Evolutionary conservation across 75 land plant genomes (phyloP), one percentile per base, ranked within the genome.

Genomic region (Sequoia sempervirens): DNA sequence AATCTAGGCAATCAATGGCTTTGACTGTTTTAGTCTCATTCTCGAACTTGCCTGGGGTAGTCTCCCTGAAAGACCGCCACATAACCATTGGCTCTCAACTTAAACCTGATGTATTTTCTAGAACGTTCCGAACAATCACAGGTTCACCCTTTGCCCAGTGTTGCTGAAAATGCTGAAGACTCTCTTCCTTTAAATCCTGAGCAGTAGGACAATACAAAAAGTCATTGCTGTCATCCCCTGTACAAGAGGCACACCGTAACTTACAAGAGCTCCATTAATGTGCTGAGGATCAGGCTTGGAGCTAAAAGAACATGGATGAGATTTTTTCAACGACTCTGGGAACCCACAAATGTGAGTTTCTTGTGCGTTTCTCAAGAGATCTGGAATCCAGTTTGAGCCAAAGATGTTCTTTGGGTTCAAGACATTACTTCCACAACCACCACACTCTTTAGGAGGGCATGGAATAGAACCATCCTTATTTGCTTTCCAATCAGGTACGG

Each of bases 1-100:
- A 94, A 81, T 93, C 95, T 75, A 91, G 83, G 84, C 98, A 96
- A 90, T 96, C 98, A 83, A 96, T 85, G 30, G 92, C 95, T 41
- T 84, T 91, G 38, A 94, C 89, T 32, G 86, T 82, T 66, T 58
- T 32, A 17, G 82, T 75, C 64, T 87, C 89, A 23, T 86, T 84
- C 52, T 84, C 85, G 37, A 92, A 80, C 76, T 85, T 86, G 54
- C 84, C 87, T 20, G 74, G 86, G 17, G 84, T 85, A 23, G 85
- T 89, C 83, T 94, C 96, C 46, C 88, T 75, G 45, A 92, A 84
- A 70, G 93, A 92, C 61, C 93, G 85, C 93, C 92, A 92, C 94
- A 96, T 91, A 72, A 92, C 92, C 90, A 88, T 91, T 28, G 97
- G 97, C 2, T 50, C 52, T 13, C 52, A 50, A 50, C 52, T 50